Percentiles rank a stretch among this genome's conserved stretches.
These are phyloP conservation scores for Ilyonectria robusta DNA, from an alignment of 2,329 filamentous ascomycete genomes.

Conservation along the genomic window DNA sequence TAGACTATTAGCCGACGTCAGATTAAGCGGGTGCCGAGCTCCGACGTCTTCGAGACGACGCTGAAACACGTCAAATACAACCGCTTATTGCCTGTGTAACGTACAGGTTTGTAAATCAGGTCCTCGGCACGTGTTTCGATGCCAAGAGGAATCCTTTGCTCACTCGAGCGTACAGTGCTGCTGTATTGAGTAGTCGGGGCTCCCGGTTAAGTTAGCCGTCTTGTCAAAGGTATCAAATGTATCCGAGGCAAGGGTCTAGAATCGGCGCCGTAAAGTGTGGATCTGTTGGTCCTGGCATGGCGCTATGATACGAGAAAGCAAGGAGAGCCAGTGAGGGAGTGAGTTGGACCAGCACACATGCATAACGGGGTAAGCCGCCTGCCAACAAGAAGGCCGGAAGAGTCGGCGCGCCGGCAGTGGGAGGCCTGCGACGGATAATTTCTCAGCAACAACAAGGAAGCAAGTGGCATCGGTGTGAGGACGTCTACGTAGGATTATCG, in stretches of 20 bases:
- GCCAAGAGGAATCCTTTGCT: background rate
- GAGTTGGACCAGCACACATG: background rate
- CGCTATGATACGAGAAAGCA: conserved; percentile 4
- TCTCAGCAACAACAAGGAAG: background rate
- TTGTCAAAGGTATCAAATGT: background rate
- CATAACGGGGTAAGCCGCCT: background rate
- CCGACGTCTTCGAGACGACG: conserved; percentile 12
- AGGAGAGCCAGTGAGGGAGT: background rate
- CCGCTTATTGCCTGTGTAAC: background rate
- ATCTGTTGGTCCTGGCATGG: background rate
- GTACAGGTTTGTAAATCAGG: background rate
- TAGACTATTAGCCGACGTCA: background rate
- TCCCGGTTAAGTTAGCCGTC: background rate
- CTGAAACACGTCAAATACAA: conserved; percentile 10
- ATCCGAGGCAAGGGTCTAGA: background rate
- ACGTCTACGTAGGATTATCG: background rate
- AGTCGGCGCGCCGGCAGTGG: conserved; percentile 1
- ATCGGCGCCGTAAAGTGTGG: background rate
- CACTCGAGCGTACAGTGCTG: background rate
- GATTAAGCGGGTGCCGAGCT: conserved; percentile 3
- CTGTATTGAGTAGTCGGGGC: background rate
- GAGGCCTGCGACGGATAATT: conserved; percentile 3
- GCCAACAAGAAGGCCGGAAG: conserved; percentile 1
- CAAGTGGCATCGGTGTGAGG: background rate
- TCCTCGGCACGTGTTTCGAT: background rate